These are phyloP conservation scores for Fusarium palustre DNA, from an alignment of 2,329 filamentous ascomycete genomes.

Conservation along the genomic window DNA sequence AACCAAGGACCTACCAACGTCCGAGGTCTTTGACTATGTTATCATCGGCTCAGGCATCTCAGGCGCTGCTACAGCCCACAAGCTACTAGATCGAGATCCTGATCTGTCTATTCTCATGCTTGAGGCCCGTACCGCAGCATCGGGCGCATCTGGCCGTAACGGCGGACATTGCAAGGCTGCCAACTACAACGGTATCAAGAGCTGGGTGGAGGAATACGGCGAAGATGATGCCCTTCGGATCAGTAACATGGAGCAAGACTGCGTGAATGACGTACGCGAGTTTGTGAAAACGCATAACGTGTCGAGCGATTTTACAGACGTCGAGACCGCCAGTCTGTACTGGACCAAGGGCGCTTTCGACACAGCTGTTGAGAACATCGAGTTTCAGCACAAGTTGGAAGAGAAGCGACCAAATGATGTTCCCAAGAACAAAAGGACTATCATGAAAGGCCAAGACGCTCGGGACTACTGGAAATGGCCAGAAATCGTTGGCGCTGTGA, in stretches of 20 bases:
- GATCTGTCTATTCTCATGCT: constrained; percentile 25
- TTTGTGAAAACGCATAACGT: constrained; percentile 28
- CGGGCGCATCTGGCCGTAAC: constrained; percentile 16
- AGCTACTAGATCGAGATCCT: constrained; percentile 22
- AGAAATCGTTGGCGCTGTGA: constrained; percentile 18
- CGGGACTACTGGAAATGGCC: constrained; percentile 30
- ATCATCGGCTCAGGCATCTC: constrained; percentile 32
- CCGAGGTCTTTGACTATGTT: constrained; percentile 26
- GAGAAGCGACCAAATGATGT: constrained; percentile 23
- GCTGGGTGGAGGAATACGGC: constrained; percentile 18
- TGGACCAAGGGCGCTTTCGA: constrained; percentile 33
- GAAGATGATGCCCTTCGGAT: constrained; percentile 25
- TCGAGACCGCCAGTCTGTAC: constrained; percentile 23
- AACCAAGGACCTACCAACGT: constrained; percentile 16
- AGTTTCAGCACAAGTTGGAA: constrained; percentile 20
- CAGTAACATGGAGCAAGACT: constrained; percentile 32
- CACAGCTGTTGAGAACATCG: constrained; percentile 12
- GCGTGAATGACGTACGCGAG: constrained; percentile 24
- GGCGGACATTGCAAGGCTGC: constrained; percentile 28
- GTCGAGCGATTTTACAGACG: constrained; percentile 30
- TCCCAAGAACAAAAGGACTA: constrained; percentile 25
- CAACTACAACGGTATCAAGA: constrained; percentile 19
- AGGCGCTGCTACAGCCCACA: constrained; percentile 27
- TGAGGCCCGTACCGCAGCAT: constrained; percentile 26
- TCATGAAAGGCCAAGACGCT: constrained; percentile 14